Evolutionary conservation across 306 rosid species (phyloP), one percentile per base, ranked within the genome.

Genomic region (Glycine soja): DNA sequence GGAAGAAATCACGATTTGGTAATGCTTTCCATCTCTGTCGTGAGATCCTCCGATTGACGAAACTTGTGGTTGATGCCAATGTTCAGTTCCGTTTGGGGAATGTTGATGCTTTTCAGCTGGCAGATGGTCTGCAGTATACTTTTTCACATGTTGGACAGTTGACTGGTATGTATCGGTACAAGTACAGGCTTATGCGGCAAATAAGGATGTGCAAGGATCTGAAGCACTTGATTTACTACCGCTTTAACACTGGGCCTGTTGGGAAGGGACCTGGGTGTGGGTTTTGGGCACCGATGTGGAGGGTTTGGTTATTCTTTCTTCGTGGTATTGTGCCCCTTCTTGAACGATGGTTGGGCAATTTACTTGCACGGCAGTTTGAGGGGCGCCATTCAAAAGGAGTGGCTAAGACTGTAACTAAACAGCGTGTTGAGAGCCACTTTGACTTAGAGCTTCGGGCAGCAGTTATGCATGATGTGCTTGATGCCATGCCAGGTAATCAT

Each of bases 211-310:
- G 99, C 75, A 96, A 93, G 85, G 99, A 96, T 73, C 81, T 96
- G 85, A 96, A 96, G 87, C 99, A 96, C 85, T 88, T 96, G 89
- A 93, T 90, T 77, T 96, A 96, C 85, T 96, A 96, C 74, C 99
- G 99, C 15, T 96, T 96, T 86, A 96, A 96, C 85, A 96, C 99
- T 69, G 99, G 99, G 16, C 99, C 99, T 65, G 99, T 96, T 4
- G 99, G 99, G 65, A 96, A 96, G 77, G 99, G 99, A 43, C 99
- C 99, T 12, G 99, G 99, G 53, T 93, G 99, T 85, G 99, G 98
- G 75, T 86, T 96, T 85, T 96, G 99, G 99, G 99, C 99, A 4
- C 99, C 99, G 0, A 96, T 96, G 99, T 96, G 99, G 99, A 92
- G 99, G 82, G 99, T 96, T 52, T 96, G 99, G 99, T 84, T 96